Evolutionary conservation across 441 rosid species (phyloP), one percentile per base, ranked within the genome.

Genomic region (Omphalea diandra): DNA sequence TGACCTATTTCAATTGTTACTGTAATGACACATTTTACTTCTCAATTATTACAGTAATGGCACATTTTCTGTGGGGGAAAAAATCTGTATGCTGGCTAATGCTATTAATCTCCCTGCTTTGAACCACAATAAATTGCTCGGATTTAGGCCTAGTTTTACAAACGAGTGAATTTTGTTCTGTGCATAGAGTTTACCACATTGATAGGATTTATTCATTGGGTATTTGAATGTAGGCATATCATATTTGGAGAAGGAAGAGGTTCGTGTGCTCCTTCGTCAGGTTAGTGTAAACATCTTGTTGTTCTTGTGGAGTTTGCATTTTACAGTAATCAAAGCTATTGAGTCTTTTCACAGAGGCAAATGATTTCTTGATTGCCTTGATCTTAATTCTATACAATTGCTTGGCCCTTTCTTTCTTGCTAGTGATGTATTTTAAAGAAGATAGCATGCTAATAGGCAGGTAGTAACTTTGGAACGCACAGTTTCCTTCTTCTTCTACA

Each of bases 181-280:
- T 24, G 32, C 56, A 31, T 77, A 68, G 33, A 61, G 14, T 75
- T 57, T 49, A 9, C 44, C 60, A 56, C 65, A 29, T 72, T 79
- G 38, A 53, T 76, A 58, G 70, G 43, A 64, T 38, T 58, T 54
- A 61, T 59, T 33, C 22, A 35, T 53, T 67, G 60, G 49, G 63
- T 14, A 31, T 71, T 70, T 69, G 38, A 76, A 41, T 85, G 65
- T 75, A 94, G 97, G 98, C 66, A 75, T 85, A 76, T 85, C 97
- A 17, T 94, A 90, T 83, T 77, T 82, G 27, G 97, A 94, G 93
- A 94, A 94, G 83, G 97, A 90, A 85, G 97, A 94, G 82, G 96
- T 94, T 20, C 97, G 98, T 56, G 71, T 85, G 62, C 92, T 89
- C 73, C 92, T 94, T 76, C 84, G 97, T 60, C 87, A 91, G 98